Percentiles rank a stretch among this genome's conserved stretches.
Evolutionary conservation across 768 basidiomycete species (phyloP).

Genomic region (Psilocybe subaeruginosa): DNA sequence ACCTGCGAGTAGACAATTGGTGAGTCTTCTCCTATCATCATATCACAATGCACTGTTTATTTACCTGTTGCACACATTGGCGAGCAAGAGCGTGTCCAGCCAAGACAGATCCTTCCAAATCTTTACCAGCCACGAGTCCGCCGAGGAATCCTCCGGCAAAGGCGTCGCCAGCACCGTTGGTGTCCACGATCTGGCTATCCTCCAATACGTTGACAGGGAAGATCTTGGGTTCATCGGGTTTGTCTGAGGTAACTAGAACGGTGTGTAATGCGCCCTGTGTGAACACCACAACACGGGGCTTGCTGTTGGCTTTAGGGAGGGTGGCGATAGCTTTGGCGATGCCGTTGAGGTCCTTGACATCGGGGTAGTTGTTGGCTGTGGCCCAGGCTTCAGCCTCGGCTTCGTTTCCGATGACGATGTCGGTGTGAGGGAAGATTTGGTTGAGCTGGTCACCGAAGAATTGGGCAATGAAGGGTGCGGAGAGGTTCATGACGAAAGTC

Average conservation of each 20-base stretch:
- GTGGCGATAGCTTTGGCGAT: constrained; percentile 80
- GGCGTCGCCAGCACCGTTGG: constrained; percentile 97
- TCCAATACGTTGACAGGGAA: constrained; percentile 61
- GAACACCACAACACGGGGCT: constrained; percentile 86
- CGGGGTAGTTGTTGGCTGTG: constrained; percentile 65
- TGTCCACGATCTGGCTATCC: constrained; percentile 82
- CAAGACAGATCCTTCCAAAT: constrained; percentile 74
- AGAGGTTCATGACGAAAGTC: constrained; percentile 92
- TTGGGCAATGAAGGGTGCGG: constrained; percentile 95
- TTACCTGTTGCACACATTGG: constrained; percentile 83
- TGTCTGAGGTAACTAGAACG: constrained; percentile 65
- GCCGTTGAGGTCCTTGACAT: constrained; percentile 63
- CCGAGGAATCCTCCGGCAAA: constrained; percentile 97
- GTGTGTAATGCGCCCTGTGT: constrained; percentile 89
- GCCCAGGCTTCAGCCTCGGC: constrained; percentile 91
- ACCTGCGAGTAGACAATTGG: constrained; percentile 31
- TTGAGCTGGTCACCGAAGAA: constrained; percentile 88
- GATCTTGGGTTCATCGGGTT: constrained; percentile 55
- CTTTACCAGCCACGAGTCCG: constrained; percentile 79
- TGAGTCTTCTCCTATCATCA: not conserved
- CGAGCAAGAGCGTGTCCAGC: constrained; percentile 86
- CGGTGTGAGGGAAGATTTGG: constrained; percentile 79
- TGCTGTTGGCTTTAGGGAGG: constrained; percentile 73
- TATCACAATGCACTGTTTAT: constrained; percentile 15
- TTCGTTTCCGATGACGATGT: constrained; percentile 97